Evolutionary conservation across 306 rosid species (phyloP), one percentile per base, ranked within the genome.

Genomic region (Benincasa hispida): DNA sequence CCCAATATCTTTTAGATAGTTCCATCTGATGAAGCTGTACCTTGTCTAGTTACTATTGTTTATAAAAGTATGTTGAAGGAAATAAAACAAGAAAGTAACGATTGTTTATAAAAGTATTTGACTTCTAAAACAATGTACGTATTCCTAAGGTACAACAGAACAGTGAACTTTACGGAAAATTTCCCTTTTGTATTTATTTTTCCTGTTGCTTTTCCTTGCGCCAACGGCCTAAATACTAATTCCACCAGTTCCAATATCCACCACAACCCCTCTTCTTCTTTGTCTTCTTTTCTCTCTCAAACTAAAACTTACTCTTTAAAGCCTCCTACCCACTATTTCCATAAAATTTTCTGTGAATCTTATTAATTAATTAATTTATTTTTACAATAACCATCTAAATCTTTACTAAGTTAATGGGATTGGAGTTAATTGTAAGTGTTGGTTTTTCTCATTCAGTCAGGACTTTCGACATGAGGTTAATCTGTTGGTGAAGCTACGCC

Each of bases 401-500:
- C 21, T 27, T 47, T 47, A 47, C 6, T 25, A 77, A 60, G 51
- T 35, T 25, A 19, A 72, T 68, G 51, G 51, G 51, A 56, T 27
- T 32, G 39, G 50, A 51, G 77, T 75, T 39, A 63, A 77, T 81
- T 42, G 53, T 60, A 30, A 63, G 66, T 53, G 59, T 82, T 83
- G 77, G 56, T 28, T 74, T 81, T 84, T 77, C 79, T 84, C 34
- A 61, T 75, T 68, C 89, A 92, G 98, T 82, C 96, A 94, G 86
- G 99, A 95, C 84, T 95, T 95, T 76, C 84, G 98, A 79, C 99
- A 95, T 75, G 99, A 95, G 84, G 99, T 95, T 79, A 89, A 83
- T 81, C 86, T 95, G 89, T 86, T 95, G 45, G 98, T 95, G 92
- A 95, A 95, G 92, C 93, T 95, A 83, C 98, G 98, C 74, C 99